Evolutionary conservation across 2,329 filamentous ascomycete genomes (phyloP), one percentile per base, ranked within the genome.

Genomic region (Fusarium multiceps): DNA sequence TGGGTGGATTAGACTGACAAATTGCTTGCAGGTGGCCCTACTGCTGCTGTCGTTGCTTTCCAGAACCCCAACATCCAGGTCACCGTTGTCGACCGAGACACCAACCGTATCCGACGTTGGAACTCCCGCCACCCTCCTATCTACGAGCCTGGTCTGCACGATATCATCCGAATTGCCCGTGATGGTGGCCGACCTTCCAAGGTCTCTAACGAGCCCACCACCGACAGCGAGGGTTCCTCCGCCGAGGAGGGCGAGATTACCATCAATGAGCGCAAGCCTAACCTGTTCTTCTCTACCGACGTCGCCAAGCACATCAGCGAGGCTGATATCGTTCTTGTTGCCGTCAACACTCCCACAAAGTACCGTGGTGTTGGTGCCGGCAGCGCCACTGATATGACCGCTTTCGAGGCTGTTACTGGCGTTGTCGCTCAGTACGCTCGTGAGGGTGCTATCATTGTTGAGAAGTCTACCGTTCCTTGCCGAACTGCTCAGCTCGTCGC

Each of bases 271-370:
- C 86, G 89, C 42, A 75, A 80, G 54, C 85, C 88, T 14, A 95
- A 94, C 78, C 83, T 95, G 20, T 86, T 90, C 82, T 95, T 95
- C 81, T 90, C 91, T 5, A 91, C 88, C 21, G 85, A 93, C 55
- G 84, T 92, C 12, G 84, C 85, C 21, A 82, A 80, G 66, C 84
- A 83, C 63, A 91, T 94, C 63, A 78, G 83, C 25, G 87, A 89
- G 67, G 92, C 92, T 14, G 91, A 94, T 75, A 80, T 94, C 46
- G 87, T 95, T 59, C 87, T 95, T 63, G 87, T 94, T 58, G 88
- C 90, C 16, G 92, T 95, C 72, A 93, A 94, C 78, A 94, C 92
- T 0, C 92, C 92, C 4, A 94, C 92, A 45, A 94, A 94, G 81
- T 86, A 83, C 37, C 87, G 86, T 49, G 92, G 92, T 57, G 81